A percentile compares a stretch with the other conserved stretches of the same genome.
Conservation (phyloP, 768 basidiomycete species). For the Suillus luteus region DNA sequence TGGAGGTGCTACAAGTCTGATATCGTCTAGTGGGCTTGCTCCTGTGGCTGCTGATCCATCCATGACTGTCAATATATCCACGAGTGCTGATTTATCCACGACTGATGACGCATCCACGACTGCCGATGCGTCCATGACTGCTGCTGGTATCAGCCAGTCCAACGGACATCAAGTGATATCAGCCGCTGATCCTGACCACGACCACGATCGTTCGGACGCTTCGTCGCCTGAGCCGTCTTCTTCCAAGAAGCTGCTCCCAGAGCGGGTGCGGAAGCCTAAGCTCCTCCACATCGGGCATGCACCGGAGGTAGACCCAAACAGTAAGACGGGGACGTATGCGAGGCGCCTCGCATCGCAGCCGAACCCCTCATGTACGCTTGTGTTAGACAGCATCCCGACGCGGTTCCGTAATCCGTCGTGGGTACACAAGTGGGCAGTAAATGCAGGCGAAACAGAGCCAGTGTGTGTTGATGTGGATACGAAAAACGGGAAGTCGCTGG, state of each 20-base stretch:
- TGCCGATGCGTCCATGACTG: background rate
- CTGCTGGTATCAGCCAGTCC: conserved; percentile 1
- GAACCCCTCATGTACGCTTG: conserved; percentile 51
- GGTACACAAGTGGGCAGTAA: conserved; percentile 45
- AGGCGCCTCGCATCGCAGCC: conserved; percentile 33
- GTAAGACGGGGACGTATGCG: conserved; percentile 50
- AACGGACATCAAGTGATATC: background rate
- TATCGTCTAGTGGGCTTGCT: background rate
- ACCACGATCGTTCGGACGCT: background rate
- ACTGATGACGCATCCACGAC: background rate
- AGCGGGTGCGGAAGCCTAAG: conserved; percentile 9
- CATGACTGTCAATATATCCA: too few species aligned
- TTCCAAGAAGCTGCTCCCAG: background rate
- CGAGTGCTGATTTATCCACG: background rate
- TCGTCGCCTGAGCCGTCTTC: background rate
- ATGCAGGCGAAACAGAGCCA: conserved; percentile 40
- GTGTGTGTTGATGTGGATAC: conserved; percentile 45
- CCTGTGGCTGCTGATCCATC: background rate
- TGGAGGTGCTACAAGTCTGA: background rate
- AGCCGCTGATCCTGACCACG: background rate
- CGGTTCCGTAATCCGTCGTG: conserved; percentile 44
- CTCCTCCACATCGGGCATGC: conserved; percentile 44
- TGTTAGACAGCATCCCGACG: conserved; percentile 59
- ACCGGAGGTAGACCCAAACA: conserved; percentile 45
- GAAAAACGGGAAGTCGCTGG: conserved; percentile 45